phyloP scores from a whole-genome alignment of 106 monocot species.

The Acorus gramineus region DNA sequence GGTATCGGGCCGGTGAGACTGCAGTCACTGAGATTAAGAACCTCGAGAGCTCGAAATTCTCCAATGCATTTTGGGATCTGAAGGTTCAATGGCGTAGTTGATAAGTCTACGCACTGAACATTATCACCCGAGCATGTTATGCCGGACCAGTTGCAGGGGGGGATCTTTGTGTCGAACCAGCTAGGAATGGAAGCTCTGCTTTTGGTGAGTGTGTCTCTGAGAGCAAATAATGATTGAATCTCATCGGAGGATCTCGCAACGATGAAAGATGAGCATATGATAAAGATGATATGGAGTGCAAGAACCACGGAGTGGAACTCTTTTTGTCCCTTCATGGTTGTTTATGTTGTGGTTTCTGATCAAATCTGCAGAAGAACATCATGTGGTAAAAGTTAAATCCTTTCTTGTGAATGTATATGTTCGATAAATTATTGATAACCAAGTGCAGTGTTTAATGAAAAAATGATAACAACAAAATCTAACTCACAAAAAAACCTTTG shows the following conservation, averaged over 20 bases:
- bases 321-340: too few species aligned
- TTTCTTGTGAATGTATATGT: too few species aligned
- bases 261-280: slow-evolving; percentile 22
- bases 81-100: slow-evolving; percentile 29
- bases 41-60: slow-evolving; percentile 33
- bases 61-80: slow-evolving; percentile 49
- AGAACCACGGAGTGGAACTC: too few species aligned
- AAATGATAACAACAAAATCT: too few species aligned
- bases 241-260: slow-evolving; percentile 26
- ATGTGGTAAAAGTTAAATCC: too few species aligned
- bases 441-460: too few species aligned
- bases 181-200: slow-evolving; percentile 31
- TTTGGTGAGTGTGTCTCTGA: slow-evolving; percentile 39
- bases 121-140: slow-evolving; percentile 29
- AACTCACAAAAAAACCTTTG: too few species aligned
- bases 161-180: slow-evolving; percentile 54
- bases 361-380: too few species aligned
- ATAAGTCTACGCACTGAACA: slow-evolving; percentile 62
- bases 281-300: slow-evolving; percentile 4
- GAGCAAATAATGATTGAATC: slow-evolving; percentile 22
- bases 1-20: slow-evolving; percentile 53
- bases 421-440: too few species aligned
- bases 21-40: slow-evolving; percentile 76
- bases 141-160: slow-evolving; percentile 82
- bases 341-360: too few species aligned